These are phyloP conservation scores for Exophiala viscosa DNA, from an alignment of 2,329 filamentous ascomycete species.

Conservation along the genomic window DNA sequence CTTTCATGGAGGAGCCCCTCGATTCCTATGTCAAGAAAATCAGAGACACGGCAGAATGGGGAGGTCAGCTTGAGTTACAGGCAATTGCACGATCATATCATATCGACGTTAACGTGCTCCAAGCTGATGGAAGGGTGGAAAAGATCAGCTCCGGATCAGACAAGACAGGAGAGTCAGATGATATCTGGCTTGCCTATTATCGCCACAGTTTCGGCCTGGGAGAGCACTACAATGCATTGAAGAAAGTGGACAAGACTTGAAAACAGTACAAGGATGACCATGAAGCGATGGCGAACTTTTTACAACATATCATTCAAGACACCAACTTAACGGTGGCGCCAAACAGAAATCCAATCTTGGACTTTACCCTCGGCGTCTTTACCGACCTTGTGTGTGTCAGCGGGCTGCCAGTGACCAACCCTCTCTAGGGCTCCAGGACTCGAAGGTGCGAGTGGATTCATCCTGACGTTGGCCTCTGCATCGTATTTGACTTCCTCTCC, in stretches of 20 bases:
- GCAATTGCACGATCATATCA: constrained; percentile 78
- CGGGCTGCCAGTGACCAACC: constrained; percentile 55
- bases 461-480: constrained; percentile 49
- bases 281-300: background rate
- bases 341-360: constrained; percentile 42
- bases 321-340: constrained; percentile 35
- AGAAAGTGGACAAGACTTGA: constrained; percentile 29
- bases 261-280: background rate
- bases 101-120: constrained; percentile 78
- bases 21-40: constrained; percentile 71
- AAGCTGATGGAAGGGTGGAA: constrained; percentile 74
- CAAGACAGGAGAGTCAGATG: constrained; percentile 32
- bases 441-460: constrained; percentile 45
- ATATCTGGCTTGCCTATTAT: constrained; percentile 91
- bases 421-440: constrained; percentile 40
- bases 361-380: constrained; percentile 42
- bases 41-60: constrained; percentile 88
- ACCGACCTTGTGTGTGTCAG: constrained; percentile 54
- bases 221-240: constrained; percentile 94
- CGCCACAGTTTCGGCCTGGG: constrained; percentile 88
- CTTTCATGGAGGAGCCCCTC: constrained; percentile 80
- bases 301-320: background rate
- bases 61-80: constrained; percentile 83
- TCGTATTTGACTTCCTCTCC: constrained; percentile 64
- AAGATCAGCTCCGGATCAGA: constrained; percentile 59